These are phyloP conservation scores for Pyrenophora graminea DNA, from an alignment of 2,329 filamentous ascomycete genomes.

Conservation along the genomic window DNA sequence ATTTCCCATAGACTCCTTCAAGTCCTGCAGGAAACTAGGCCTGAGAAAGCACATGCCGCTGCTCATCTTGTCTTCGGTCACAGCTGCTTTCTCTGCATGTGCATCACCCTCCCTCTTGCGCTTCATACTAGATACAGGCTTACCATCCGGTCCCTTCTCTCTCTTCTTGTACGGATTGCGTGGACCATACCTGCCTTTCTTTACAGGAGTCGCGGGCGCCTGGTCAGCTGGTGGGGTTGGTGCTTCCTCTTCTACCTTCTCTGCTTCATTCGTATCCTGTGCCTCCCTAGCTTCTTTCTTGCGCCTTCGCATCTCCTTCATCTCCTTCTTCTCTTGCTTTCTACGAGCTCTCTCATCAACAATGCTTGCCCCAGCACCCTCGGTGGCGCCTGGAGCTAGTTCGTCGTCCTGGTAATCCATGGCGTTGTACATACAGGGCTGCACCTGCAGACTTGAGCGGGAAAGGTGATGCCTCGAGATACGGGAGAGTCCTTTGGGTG, in stretches of 20 bases:
- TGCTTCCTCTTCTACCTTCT: not conserved
- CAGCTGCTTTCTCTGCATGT: not conserved
- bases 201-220: conserved; percentile 5
- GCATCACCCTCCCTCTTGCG: conserved; percentile 21
- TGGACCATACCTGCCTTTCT: conserved; percentile 9
- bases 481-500: conserved; percentile 29
- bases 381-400: not conserved
- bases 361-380: not conserved
- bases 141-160: not conserved
- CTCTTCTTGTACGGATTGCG: conserved; percentile 13
- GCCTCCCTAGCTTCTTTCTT: conserved; percentile 5
- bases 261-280: not conserved
- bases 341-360: not conserved
- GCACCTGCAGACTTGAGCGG: conserved; percentile 3
- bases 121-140: conserved; percentile 18
- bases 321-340: conserved; percentile 9
- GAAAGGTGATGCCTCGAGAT: conserved; percentile 30
- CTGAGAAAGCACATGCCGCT: conserved; percentile 5
- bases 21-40: conserved; percentile 10
- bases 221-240: not conserved
- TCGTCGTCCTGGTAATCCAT: conserved; percentile 23
- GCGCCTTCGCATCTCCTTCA: conserved; percentile 9
- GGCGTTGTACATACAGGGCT: conserved; percentile 25
- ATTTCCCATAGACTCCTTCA: conserved; percentile 15
- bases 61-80: not conserved